Evolutionary conservation across 257 asterid genomes (phyloP).

Genomic region (Gardenia jasminoides): DNA sequence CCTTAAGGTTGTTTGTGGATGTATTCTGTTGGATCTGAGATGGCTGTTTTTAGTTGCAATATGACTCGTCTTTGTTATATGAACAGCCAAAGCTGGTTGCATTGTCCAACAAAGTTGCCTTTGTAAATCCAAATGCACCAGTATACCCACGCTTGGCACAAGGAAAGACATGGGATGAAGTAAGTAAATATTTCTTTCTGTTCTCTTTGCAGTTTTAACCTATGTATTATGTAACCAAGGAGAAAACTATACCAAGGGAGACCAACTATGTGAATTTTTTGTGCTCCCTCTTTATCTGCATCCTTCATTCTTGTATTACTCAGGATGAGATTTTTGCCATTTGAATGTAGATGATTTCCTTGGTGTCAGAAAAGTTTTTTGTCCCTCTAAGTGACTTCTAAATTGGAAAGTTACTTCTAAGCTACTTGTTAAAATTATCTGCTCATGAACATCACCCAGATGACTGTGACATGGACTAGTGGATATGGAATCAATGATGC

Average conservation of each 20-base stretch:
- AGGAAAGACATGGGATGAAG: constrained; percentile 90
- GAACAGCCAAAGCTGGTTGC: constrained; percentile 86
- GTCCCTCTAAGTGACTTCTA: neutral
- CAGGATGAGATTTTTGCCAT: neutral
- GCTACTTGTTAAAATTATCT: neutral
- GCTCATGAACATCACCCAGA: constrained; percentile 32
- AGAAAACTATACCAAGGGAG: neutral
- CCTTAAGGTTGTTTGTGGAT: neutral
- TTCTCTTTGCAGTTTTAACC: neutral
- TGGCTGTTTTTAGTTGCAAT: too few species aligned
- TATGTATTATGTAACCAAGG: neutral
- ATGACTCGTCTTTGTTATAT: constrained; percentile 7
- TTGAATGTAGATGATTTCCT: neutral
- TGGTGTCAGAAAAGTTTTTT: neutral
- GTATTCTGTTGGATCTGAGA: neutral
- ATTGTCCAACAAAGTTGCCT: constrained; percentile 58
- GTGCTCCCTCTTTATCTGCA: neutral
- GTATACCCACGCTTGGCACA: constrained; percentile 95
- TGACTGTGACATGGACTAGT: constrained; percentile 98
- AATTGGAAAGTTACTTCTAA: neutral
- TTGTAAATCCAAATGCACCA: constrained; percentile 85
- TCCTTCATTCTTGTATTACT: neutral
- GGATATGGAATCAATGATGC: constrained; percentile 64
- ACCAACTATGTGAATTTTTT: neutral
- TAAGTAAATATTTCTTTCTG: constrained; percentile 30